A percentile compares a stretch with the other conserved stretches of the same genome.
phyloP scores from a whole-genome alignment of 805 yeast species.

The Saccharomycopsis sp. region DNA sequence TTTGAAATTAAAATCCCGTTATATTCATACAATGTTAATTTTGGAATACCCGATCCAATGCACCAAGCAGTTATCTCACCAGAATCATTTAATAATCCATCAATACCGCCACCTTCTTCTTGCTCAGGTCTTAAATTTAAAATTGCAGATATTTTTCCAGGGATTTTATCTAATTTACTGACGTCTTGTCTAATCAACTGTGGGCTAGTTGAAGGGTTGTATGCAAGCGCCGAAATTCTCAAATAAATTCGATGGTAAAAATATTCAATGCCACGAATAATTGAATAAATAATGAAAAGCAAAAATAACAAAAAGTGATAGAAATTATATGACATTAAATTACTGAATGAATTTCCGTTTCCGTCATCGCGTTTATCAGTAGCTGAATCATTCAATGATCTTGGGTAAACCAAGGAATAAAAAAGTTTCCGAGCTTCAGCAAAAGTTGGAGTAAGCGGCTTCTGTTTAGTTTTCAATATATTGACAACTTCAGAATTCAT shows the following conservation, averaged over 20 bases:
- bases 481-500: constrained; percentile 10
- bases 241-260: constrained; percentile 46
- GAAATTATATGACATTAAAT: constrained; percentile 27
- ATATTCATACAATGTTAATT: constrained; percentile 69
- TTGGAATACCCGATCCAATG: constrained; percentile 75
- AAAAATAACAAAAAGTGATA: constrained; percentile 45
- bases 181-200: constrained; percentile 83
- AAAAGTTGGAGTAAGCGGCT: constrained; percentile 2
- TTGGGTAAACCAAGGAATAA: constrained; percentile 13
- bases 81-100: constrained; percentile 69
- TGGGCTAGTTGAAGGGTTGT: constrained; percentile 71
- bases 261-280: constrained; percentile 46
- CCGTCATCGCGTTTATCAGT: constrained; percentile 2
- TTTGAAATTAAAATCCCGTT: constrained; percentile 56
- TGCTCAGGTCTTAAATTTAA: constrained; percentile 65
- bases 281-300: constrained; percentile 49
- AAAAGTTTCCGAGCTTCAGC: constrained; percentile 10
- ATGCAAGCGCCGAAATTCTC: constrained; percentile 53
- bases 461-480: constrained; percentile 3
- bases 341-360: background rate
- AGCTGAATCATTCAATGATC: constrained; percentile 10
- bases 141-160: constrained; percentile 70
- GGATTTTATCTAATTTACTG: constrained; percentile 62
- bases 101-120: constrained; percentile 84
- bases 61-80: constrained; percentile 84